Percentiles rank a stretch among this genome's conserved stretches.
Conservation (phyloP, 2,329 filamentous ascomycete genomes). For the Hypoxylon sp. region DNA sequence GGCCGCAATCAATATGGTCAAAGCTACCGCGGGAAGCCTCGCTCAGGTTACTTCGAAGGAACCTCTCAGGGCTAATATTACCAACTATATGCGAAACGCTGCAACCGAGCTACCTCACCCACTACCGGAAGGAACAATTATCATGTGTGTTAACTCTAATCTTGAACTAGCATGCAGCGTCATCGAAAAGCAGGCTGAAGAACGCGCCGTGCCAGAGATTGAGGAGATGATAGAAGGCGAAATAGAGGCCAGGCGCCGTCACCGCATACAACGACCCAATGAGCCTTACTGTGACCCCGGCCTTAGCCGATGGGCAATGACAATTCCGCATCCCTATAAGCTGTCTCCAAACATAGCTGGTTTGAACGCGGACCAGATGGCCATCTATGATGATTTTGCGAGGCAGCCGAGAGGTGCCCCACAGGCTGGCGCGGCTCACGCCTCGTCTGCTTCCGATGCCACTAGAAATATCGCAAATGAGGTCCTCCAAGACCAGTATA, state of each 20-base stretch:
- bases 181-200: slow-evolving; percentile 95
- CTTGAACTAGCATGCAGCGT: slow-evolving; percentile 92
- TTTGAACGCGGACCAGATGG: slow-evolving; percentile 91
- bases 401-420: slow-evolving; percentile 79
- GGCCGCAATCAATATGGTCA: slow-evolving; percentile 93
- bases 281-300: slow-evolving; percentile 87
- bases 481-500: slow-evolving; percentile 74
- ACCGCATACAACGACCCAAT: slow-evolving; percentile 80
- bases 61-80: slow-evolving; percentile 94
- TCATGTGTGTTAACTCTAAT: slow-evolving; percentile 99
- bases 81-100: slow-evolving; percentile 90
- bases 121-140: slow-evolving; percentile 92
- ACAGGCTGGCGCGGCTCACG: slow-evolving; percentile 69
- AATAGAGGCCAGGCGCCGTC: slow-evolving; percentile 81
- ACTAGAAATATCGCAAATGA: slow-evolving; percentile 75
- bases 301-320: slow-evolving; percentile 91
- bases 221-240: slow-evolving; percentile 91
- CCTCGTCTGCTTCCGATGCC: slow-evolving; percentile 71
- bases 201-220: slow-evolving; percentile 93
- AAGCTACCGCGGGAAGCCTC: slow-evolving; percentile 91
- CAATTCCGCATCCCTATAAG: slow-evolving; percentile 94
- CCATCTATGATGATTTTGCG: slow-evolving; percentile 97
- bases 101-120: slow-evolving; percentile 80
- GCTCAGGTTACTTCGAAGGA: slow-evolving; percentile 99
- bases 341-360: slow-evolving; percentile 78